phyloP scores from a whole-genome alignment of 2,329 filamentous ascomycete genomes.

The Truncatella angustata region DNA sequence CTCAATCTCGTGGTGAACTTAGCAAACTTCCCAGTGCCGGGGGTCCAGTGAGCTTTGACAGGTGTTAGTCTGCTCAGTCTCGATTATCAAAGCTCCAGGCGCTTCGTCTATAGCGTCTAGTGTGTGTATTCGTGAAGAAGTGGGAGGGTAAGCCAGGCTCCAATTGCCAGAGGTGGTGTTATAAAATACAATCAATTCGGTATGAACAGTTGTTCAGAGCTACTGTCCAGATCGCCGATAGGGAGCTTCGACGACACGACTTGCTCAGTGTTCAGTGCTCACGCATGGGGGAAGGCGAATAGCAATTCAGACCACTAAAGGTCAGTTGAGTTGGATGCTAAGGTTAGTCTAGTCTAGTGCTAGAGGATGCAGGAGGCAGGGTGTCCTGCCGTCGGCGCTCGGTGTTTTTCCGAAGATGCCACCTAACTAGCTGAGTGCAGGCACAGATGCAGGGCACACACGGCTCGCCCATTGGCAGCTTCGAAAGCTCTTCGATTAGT shows the following conservation, averaged over 20 bases:
- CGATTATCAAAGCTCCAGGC: background rate
- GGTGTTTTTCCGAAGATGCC: constrained; percentile 25
- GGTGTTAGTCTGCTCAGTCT: too few species aligned
- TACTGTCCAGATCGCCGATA: constrained; percentile 3
- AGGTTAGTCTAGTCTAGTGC: too few species aligned
- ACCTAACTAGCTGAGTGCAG: constrained; percentile 26
- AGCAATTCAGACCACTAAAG: background rate
- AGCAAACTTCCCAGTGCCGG: too few species aligned
- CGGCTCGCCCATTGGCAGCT: too few species aligned
- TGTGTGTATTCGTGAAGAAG: background rate
- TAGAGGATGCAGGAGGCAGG: too few species aligned
- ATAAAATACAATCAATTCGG: background rate
- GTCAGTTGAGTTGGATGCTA: too few species aligned
- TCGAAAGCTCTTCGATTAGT: too few species aligned
- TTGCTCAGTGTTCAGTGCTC: too few species aligned
- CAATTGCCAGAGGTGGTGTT: background rate
- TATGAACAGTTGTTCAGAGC: constrained; percentile 8
- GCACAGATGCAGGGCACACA: too few species aligned
- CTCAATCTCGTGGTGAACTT: constrained; percentile 30
- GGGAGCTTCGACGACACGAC: constrained; percentile 3
- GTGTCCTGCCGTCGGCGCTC: constrained; percentile 13
- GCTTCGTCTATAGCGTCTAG: background rate
- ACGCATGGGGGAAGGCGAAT: too few species aligned
- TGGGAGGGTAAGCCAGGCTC: background rate
- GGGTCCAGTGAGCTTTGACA: too few species aligned